Conservation (phyloP, 768 basidiomycete species). For the Tulasnella sp. region DNA sequence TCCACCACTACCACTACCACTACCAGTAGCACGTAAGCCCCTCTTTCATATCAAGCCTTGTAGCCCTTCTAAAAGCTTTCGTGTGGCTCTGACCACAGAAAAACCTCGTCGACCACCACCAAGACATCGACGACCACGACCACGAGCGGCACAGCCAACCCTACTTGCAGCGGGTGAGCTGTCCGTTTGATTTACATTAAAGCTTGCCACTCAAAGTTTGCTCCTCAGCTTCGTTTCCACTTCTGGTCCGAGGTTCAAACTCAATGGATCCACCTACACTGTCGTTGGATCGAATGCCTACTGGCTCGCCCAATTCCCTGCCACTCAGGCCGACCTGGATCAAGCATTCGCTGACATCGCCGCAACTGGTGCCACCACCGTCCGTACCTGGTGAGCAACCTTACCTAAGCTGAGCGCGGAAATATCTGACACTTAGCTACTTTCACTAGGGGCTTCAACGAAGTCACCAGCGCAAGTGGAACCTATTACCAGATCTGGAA, state of each 20-base stretch:
- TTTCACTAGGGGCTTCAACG: constrained; percentile 54
- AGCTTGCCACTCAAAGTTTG: constrained; percentile 22
- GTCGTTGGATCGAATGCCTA: constrained; percentile 50
- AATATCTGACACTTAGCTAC: not conserved
- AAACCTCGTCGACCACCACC: not conserved
- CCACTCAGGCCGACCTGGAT: constrained; percentile 49
- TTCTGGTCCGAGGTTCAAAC: constrained; percentile 50
- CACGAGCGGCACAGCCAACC: not conserved
- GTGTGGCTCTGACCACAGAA: not conserved
- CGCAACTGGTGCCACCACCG: constrained; percentile 49
- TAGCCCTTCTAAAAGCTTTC: not conserved
- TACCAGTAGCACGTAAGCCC: not conserved
- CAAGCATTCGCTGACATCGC: constrained; percentile 53
- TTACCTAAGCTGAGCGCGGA: not conserved
- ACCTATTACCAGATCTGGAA: constrained; percentile 58
- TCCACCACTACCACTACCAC: not conserved
- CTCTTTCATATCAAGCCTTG: not conserved
- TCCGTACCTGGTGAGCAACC: constrained; percentile 48
- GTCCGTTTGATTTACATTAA: not conserved
- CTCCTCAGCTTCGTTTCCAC: constrained; percentile 44
- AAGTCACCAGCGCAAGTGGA: constrained; percentile 49
- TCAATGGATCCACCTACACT: constrained; percentile 42
- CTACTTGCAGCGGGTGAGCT: not conserved
- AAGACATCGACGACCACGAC: not conserved
- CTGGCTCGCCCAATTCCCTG: constrained; percentile 52